Evolutionary conservation across 768 basidiomycete species (phyloP), one percentile per base, ranked within the genome.

Genomic region (Mycena venus): DNA sequence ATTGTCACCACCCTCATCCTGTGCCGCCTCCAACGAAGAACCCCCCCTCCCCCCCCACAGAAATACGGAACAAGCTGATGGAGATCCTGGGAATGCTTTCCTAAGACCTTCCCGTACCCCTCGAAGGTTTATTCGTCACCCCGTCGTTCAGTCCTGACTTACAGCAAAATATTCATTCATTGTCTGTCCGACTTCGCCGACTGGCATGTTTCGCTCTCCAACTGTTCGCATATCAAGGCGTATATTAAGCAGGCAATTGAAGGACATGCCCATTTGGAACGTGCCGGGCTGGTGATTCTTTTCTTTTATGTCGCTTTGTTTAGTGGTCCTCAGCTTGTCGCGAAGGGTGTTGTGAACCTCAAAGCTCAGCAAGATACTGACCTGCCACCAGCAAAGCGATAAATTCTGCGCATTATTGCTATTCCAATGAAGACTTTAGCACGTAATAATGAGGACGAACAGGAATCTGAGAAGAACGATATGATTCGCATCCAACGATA

Each of bases 11-110:
- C 72, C 2, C 31, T 6, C 80, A 81, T 65, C 80, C 78, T 21
- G 73, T 80, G 38, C 79, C 80, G 15, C 49, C 77, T 8, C 78
- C 74, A 19, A 49, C 17, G 3, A 78, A 78, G 51, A 81, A 79
- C 0, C 79, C 80, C 3, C 67, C 71, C n/a, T n/a, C n/a, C n/a
- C n/a, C n/a, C n/a, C n/a, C n/a, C n/a, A n/a, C n/a, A n/a, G n/a
- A n/a, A n/a, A n/a, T n/a, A n/a, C n/a, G n/a, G n/a, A n/a, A 19
- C 10, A 23, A 63, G 15, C 6, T 80, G 2, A 23, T 65, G 27
- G 10, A 56, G 1, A 44, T 80, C 6, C 51, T 79, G 0, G n/a
- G 66, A 14, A 23, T 34, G 3, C 23, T 75, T 8, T 40, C 38
- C 15, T 58, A 68, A 3, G 79, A 79, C 19, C 62, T 80, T 9